A percentile compares a stretch with the other conserved stretches of the same genome.
Evolutionary conservation across 2,329 filamentous ascomycete species (phyloP).

Genomic region (Plenodomus biglobosus): DNA sequence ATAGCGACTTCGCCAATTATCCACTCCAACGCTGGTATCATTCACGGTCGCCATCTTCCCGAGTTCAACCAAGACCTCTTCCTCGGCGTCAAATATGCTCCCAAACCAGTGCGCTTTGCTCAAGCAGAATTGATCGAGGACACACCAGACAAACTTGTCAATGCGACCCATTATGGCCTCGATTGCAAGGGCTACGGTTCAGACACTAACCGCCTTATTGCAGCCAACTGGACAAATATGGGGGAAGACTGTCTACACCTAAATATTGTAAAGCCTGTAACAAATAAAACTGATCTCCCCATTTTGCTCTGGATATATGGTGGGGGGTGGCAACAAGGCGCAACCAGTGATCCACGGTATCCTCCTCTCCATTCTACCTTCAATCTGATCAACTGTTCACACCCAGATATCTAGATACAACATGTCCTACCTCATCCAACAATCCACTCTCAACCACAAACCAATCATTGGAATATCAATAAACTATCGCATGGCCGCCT

Average conservation of each 20-base stretch:
- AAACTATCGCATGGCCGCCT: constrained; percentile 54
- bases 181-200: constrained; percentile 33
- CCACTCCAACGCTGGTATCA: constrained; percentile 29
- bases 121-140: constrained; percentile 20
- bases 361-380: neutral
- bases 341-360: constrained; percentile 36
- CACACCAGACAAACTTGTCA: constrained; percentile 14
- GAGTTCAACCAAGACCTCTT: constrained; percentile 36
- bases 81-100: constrained; percentile 36
- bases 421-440: constrained; percentile 35
- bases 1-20: constrained; percentile 11
- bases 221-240: constrained; percentile 24
- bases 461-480: constrained; percentile 43
- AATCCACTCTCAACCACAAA: constrained; percentile 34
- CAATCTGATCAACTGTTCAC: neutral
- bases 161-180: constrained; percentile 28
- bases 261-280: constrained; percentile 36
- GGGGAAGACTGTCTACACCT: constrained; percentile 51
- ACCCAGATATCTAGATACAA: constrained; percentile 24
- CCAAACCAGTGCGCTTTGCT: constrained; percentile 29
- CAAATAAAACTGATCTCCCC: constrained; percentile 22
- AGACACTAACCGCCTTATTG: constrained; percentile 27
- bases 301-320: constrained; percentile 41
- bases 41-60: constrained; percentile 30
- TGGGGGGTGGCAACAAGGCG: constrained; percentile 38